phyloP scores from a whole-genome alignment of 1,139 yeast genomes.

The Hemisphaericaspora lyxosophila region DNA sequence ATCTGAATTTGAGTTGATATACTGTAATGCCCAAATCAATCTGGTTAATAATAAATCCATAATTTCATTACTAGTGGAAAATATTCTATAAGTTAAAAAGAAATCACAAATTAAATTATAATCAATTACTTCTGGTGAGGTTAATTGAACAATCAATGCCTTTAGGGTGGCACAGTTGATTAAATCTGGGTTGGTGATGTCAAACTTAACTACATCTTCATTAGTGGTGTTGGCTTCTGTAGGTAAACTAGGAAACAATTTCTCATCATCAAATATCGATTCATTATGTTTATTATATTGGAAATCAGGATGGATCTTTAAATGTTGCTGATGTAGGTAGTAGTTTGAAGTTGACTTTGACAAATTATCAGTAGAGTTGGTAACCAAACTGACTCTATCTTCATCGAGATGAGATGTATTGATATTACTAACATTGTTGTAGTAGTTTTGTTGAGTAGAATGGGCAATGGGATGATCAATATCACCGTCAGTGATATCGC shows the following conservation, averaged over 20 bases:
- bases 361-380: constrained; percentile 7
- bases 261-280: constrained; percentile 40
- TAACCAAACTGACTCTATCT: constrained; percentile 1
- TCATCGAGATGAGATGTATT: constrained; percentile 1
- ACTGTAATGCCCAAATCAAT: constrained; percentile 70
- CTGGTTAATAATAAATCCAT: constrained; percentile 63
- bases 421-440: background rate
- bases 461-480: constrained; percentile 1
- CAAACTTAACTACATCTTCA: constrained; percentile 33
- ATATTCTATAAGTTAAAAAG: constrained; percentile 78
- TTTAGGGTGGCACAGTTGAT: constrained; percentile 43
- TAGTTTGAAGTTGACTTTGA: constrained; percentile 11
- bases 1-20: constrained; percentile 31
- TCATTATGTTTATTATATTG: constrained; percentile 41
- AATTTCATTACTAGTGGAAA: constrained; percentile 56
- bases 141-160: constrained; percentile 69
- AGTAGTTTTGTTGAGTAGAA: constrained; percentile 1
- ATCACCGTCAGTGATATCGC: constrained; percentile 2
- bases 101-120: constrained; percentile 81
- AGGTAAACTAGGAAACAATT: constrained; percentile 35
- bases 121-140: constrained; percentile 78
- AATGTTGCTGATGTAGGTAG: constrained; percentile 11
- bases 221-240: constrained; percentile 10
- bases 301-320: constrained; percentile 22
- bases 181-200: constrained; percentile 31